Evolutionary conservation across 148 eudicot genomes (phyloP).

Genomic region (Camellia sinensis): DNA sequence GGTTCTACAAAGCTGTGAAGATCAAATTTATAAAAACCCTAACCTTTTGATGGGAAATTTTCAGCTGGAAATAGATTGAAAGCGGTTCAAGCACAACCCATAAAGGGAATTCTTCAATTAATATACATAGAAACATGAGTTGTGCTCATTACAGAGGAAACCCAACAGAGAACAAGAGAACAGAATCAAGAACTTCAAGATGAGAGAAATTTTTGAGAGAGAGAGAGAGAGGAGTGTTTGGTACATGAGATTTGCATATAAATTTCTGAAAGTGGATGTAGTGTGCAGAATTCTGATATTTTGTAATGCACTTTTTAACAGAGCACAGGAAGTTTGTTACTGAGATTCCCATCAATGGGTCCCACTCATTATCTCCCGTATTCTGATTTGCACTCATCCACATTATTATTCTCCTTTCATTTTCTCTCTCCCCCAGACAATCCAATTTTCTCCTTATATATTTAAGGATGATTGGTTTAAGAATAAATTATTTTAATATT

Average conservation of each 20-base stretch:
- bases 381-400: neutral
- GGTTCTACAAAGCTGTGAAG: neutral
- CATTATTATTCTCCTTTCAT: neutral
- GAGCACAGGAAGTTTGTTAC: slow-evolving; percentile 24
- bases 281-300: neutral
- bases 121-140: too few species aligned
- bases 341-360: slow-evolving; percentile 16
- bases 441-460: too few species aligned
- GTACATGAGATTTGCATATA: slow-evolving; percentile 17
- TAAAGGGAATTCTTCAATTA: too few species aligned
- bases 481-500: too few species aligned
- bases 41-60: neutral
- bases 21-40: neutral
- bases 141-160: neutral
- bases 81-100: neutral
- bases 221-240: neutral
- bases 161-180: neutral
- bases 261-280: neutral
- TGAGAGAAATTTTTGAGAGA: slow-evolving; percentile 5
- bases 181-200: neutral
- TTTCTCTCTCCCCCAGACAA: neutral
- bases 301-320: neutral
- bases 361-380: slow-evolving; percentile 23
- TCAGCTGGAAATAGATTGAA: neutral
- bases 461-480: too few species aligned